Evolutionary conservation across 441 rosid genomes (phyloP), one percentile per base, ranked within the genome.

Genomic region (Euphorbia schlechtendalii): DNA sequence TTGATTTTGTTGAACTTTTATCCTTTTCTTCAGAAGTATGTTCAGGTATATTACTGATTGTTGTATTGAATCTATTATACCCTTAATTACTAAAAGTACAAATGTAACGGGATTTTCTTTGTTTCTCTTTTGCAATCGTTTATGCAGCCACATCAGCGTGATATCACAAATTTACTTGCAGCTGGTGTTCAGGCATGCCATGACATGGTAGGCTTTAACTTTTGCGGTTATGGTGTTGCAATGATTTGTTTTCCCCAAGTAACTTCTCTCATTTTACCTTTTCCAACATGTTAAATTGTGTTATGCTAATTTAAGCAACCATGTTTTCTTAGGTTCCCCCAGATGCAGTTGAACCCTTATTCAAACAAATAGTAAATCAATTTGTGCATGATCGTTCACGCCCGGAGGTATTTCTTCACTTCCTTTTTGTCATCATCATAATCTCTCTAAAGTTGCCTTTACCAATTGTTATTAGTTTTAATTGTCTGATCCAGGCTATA

Each of bases 331-430:
- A 94, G 99, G 90, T 94, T 61, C 98, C 96, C 75, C 92, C 99
- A 58, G 96, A 91, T 84, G 96, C 92, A 20, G 98, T 86, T 74
- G 93, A 94, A 71, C 92, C 97, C 61, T 77, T 94, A 67, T 91
- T 94, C 71, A 87, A 73, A 77, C 96, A 94, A 81, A 86, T 94
- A 56, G 99, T 86, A 49, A 88, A 94, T 76, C 89, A 94, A 58
- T 94, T 94, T 83, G 92, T 91, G 49, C 96, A 91, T 56, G 96
- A 94, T 66, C 80, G 69, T 28, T 94, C 98, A 65, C 96, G 96
- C 56, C 75, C 99, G 15, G 99, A 91, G 96, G 99, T 84, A 71
- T 48, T 62, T 45, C 9, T 59, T 57, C 45, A 40, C 28, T 22
- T 51, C 63, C 43, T 43, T 41, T 32, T 62, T 3, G n/a, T 28